A percentile compares a stretch with the other conserved stretches of the same genome.
phyloP scores from a whole-genome alignment of 257 asterid species.

The Salvia rosmarinus region DNA sequence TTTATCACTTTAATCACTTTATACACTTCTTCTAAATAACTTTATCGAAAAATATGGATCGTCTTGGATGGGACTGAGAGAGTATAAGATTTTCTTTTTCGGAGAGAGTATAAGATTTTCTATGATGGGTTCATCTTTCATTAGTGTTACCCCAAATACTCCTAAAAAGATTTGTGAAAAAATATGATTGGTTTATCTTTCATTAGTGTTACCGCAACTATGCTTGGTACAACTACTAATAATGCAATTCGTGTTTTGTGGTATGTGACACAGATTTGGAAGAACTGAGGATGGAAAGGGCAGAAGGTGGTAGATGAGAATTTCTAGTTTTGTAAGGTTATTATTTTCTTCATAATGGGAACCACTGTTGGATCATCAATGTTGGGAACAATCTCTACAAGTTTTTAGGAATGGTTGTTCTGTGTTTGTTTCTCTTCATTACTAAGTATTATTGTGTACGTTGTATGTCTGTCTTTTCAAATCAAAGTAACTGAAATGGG shows the following conservation, averaged over 20 bases:
- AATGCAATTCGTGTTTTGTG: background rate
- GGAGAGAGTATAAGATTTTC: too few relatives aligned
- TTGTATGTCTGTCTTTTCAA: conserved; percentile 14
- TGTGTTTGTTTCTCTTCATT: background rate
- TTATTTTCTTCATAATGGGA: background rate
- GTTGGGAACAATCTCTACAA: conserved; percentile 20
- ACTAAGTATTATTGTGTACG: conserved; percentile 16
- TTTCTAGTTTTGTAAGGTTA: conserved; percentile 27
- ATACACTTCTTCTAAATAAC: too few relatives aligned
- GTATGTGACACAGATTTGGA: conserved; percentile 37
- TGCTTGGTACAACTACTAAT: background rate
- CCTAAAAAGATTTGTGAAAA: too few relatives aligned
- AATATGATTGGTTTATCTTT: too few relatives aligned
- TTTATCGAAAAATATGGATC: too few relatives aligned
- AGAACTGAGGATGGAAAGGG: conserved; percentile 27
- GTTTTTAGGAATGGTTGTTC: background rate
- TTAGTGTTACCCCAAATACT: too few relatives aligned
- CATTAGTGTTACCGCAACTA: too few relatives aligned
- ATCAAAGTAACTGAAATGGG: conserved; percentile 19
- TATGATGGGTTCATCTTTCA: too few relatives aligned
- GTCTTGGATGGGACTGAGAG: too few relatives aligned
- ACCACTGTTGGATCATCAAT: background rate
- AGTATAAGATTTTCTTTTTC: too few relatives aligned
- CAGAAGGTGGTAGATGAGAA: conserved; percentile 7
- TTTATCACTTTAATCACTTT: too few relatives aligned